Percentiles rank a stretch among this genome's conserved stretches.
phyloP scores from a whole-genome alignment of 2,329 filamentous ascomycete species.

The Endothia cerciana region DNA sequence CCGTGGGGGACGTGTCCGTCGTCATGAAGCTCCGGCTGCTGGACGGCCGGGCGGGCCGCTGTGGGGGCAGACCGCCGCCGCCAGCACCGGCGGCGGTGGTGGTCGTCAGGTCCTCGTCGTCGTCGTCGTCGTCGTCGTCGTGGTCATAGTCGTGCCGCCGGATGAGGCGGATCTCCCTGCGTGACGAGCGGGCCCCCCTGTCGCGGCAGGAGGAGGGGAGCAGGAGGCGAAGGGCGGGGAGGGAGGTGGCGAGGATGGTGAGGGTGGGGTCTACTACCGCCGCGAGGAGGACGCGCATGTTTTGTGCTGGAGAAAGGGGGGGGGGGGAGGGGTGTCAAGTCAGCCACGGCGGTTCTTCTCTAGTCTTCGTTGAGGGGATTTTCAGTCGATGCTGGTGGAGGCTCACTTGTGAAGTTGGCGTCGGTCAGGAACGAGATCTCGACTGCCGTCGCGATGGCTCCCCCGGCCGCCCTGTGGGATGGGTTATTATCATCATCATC shows the following conservation, averaged over 20 bases:
- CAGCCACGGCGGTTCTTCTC: neutral
- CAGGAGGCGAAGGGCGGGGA: slow-evolving; percentile 22
- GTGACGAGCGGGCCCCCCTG: slow-evolving; percentile 9
- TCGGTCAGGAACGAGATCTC: slow-evolving; percentile 17
- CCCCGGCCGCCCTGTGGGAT: slow-evolving; percentile 7
- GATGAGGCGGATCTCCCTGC: slow-evolving; percentile 14
- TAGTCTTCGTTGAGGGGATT: neutral
- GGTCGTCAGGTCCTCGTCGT: too few species aligned
- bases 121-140: neutral
- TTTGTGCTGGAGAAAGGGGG: neutral
- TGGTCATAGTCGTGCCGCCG: neutral
- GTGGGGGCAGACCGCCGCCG: neutral
- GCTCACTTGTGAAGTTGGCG: slow-evolving; percentile 13
- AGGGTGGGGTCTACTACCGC: slow-evolving; percentile 19
- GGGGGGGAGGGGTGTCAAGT: neutral
- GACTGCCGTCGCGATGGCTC: slow-evolving; percentile 11
- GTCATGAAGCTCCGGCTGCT: slow-evolving; percentile 16
- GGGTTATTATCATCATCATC: neutral
- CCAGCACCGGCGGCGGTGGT: neutral
- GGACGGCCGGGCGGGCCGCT: slow-evolving; percentile 1
- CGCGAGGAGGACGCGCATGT: slow-evolving; percentile 18
- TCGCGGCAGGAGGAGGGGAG: neutral
- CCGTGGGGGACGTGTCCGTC: slow-evolving; percentile 10
- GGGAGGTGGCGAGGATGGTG: slow-evolving; percentile 10
- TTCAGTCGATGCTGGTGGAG: neutral